Conservation (phyloP, 345 rosid species). For the Gossypium thurberi region DNA sequence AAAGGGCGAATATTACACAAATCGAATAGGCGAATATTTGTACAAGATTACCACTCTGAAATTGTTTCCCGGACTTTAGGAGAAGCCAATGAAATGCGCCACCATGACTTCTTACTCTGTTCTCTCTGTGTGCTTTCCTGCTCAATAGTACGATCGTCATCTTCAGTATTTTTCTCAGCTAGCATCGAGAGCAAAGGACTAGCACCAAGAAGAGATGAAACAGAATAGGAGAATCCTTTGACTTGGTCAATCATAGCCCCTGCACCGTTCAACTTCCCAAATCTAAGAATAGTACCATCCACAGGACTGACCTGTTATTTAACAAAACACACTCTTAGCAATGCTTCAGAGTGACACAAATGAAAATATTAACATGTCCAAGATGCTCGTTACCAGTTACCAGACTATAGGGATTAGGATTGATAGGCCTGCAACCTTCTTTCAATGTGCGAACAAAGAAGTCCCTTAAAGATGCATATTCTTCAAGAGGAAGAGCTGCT, state of each 20-base stretch:
- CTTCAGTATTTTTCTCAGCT: constrained; percentile 35
- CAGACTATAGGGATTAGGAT: constrained; percentile 79
- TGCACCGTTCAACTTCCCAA: constrained; percentile 72
- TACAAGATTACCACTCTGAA: constrained; percentile 39
- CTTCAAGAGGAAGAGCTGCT: constrained; percentile 77
- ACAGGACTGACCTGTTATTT: constrained; percentile 79
- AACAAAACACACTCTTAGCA: constrained; percentile 14
- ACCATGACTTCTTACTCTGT: constrained; percentile 58
- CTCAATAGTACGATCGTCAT: constrained; percentile 17
- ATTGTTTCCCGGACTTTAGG: constrained; percentile 58
- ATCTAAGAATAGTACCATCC: constrained; percentile 76
- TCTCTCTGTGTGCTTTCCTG: constrained; percentile 35
- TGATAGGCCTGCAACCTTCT: constrained; percentile 87
- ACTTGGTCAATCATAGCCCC: constrained; percentile 96
- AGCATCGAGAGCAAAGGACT: constrained; percentile 58
- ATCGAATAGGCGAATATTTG: neutral
- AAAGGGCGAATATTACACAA: neutral
- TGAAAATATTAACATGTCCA: constrained; percentile 21
- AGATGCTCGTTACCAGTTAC: constrained; percentile 76
- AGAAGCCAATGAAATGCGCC: constrained; percentile 75
- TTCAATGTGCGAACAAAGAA: constrained; percentile 82
- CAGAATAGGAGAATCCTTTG: constrained; percentile 86
- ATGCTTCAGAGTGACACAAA: constrained; percentile 9
- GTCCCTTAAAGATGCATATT: constrained; percentile 69
- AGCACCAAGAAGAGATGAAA: constrained; percentile 78